These are phyloP conservation scores for Fusarium pseudograminearum DNA, from an alignment of 2,329 filamentous ascomycete genomes.

Conservation along the genomic window DNA sequence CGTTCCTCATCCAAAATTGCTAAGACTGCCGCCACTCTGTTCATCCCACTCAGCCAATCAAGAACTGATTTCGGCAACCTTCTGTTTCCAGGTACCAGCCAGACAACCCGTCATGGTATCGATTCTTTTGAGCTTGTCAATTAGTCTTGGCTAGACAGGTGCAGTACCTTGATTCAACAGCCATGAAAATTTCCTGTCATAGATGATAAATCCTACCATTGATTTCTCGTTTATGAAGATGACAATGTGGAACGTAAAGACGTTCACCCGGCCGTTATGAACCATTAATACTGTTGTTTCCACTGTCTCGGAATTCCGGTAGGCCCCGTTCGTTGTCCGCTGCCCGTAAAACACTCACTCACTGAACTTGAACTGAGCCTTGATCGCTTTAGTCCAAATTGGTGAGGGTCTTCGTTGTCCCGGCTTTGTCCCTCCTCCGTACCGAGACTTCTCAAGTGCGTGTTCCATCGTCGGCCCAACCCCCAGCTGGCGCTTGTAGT, in stretches of 20 bases:
- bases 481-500: slow-evolving; percentile 42
- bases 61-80: slow-evolving; percentile 22
- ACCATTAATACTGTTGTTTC: background rate
- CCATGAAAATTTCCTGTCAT: background rate
- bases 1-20: slow-evolving; percentile 10
- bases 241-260: background rate
- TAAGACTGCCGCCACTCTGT: slow-evolving; percentile 24
- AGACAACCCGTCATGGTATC: slow-evolving; percentile 36
- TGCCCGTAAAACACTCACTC: slow-evolving; percentile 29
- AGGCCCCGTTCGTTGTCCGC: slow-evolving; percentile 47
- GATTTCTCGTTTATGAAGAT: background rate
- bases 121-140: slow-evolving; percentile 17
- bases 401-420: slow-evolving; percentile 44
- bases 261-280: background rate
- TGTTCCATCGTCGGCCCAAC: slow-evolving; percentile 46
- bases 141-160: slow-evolving; percentile 24
- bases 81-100: slow-evolving; percentile 36
- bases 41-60: slow-evolving; percentile 33
- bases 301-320: slow-evolving; percentile 44
- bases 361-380: slow-evolving; percentile 5
- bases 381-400: slow-evolving; percentile 28
- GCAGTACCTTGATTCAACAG: slow-evolving; percentile 9
- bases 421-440: slow-evolving; percentile 45
- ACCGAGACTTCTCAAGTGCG: slow-evolving; percentile 48
- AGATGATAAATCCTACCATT: background rate